Conservation (phyloP, 2,329 filamentous ascomycete species). For the Fonsecaea nubica region DNA sequence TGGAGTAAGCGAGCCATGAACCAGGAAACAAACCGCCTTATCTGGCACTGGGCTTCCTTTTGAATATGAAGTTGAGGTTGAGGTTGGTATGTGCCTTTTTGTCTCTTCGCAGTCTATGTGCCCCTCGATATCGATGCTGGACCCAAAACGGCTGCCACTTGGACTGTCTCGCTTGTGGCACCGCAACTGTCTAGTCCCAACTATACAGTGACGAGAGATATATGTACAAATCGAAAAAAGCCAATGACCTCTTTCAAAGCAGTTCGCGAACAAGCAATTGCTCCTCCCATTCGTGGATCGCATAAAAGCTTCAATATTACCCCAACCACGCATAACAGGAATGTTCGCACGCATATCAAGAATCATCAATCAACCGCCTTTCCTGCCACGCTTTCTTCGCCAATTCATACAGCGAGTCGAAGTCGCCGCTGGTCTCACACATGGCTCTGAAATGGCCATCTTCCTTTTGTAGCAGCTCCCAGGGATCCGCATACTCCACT, state of each 20-base stretch:
- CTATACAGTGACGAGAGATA: background rate
- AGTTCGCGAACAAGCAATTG: constrained; percentile 5
- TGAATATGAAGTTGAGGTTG: background rate
- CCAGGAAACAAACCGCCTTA: background rate
- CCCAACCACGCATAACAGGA: background rate
- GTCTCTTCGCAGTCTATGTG: background rate
- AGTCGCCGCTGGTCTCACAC: constrained; percentile 72
- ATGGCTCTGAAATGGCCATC: constrained; percentile 70
- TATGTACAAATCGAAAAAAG: constrained; percentile 16
- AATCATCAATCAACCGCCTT: constrained; percentile 55
- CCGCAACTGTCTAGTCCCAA: background rate
- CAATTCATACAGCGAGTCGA: constrained; percentile 62
- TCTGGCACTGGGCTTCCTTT: background rate
- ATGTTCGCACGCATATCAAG: constrained; percentile 12
- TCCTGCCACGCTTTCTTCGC: constrained; percentile 60
- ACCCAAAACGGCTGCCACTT: background rate
- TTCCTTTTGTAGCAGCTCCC: constrained; percentile 75
- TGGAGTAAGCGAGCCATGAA: background rate
- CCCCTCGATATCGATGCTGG: background rate
- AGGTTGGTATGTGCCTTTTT: background rate
- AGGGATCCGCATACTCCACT: constrained; percentile 89
- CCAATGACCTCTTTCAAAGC: background rate
- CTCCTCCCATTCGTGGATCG: constrained; percentile 2
- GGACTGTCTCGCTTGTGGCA: constrained; percentile 1
- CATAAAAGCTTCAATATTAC: background rate